These are phyloP conservation scores for Nidularia sp. DNA, from an alignment of 768 basidiomycete genomes.

Conservation along the genomic window DNA sequence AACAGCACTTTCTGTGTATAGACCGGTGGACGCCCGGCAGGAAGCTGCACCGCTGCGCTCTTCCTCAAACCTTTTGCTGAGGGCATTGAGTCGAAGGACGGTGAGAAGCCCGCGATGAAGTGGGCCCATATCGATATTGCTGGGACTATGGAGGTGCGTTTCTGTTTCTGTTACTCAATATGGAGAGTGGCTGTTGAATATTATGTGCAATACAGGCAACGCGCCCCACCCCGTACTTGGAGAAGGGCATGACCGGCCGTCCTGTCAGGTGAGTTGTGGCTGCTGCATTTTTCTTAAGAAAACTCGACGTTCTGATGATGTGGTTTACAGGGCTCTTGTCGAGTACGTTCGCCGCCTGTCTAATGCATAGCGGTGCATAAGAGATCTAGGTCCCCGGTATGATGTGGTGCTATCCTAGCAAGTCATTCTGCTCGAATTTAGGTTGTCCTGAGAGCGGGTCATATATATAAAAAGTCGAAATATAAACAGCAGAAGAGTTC, in stretches of 20 bases:
- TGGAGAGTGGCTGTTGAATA: not conserved
- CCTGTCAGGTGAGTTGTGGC: conserved; percentile 58
- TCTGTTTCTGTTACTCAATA: not conserved
- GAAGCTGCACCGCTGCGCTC: conserved; percentile 77
- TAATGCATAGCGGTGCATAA: too few species aligned
- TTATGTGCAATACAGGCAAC: conserved; percentile 32
- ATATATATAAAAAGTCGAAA: too few species aligned
- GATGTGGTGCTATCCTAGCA: too few species aligned
- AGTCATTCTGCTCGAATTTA: too few species aligned
- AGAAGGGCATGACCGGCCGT: conserved; percentile 76
- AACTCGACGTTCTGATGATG: not conserved
- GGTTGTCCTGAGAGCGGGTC: too few species aligned
- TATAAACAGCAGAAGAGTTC: not conserved
- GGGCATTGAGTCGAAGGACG: conserved; percentile 46
- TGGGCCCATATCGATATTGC: conserved; percentile 92
- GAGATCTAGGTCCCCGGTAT: too few species aligned
- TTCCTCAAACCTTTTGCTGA: conserved; percentile 84
- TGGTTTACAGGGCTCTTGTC: conserved; percentile 25
- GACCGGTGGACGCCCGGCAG: conserved; percentile 71
- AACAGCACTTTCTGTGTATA: conserved; percentile 15
- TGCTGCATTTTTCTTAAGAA: not conserved
- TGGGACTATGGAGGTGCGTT: conserved; percentile 65
- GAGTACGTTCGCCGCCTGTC: conserved; percentile 34
- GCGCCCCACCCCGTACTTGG: conserved; percentile 55
- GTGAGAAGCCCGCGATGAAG: conserved; percentile 48